Evolutionary conservation across 2,329 filamentous ascomycete species (phyloP).

Genomic region (Paraphaeosphaeria sporulosa): DNA sequence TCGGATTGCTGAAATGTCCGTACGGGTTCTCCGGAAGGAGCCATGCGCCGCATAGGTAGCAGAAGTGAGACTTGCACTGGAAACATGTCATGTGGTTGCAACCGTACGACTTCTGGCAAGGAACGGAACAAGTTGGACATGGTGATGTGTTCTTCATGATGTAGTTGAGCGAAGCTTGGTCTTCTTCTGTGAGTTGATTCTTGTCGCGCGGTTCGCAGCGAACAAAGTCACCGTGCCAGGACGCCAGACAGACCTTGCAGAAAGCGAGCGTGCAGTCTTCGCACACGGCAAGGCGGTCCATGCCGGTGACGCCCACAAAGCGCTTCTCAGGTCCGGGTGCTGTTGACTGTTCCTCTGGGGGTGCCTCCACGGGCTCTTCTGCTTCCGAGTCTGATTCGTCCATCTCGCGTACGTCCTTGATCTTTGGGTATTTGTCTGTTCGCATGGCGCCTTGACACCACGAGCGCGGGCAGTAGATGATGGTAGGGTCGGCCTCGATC

Average conservation of each 20-base stretch:
- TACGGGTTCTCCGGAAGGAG: slow-evolving; percentile 84
- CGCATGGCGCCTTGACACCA: slow-evolving; percentile 92
- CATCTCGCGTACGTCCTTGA: slow-evolving; percentile 50
- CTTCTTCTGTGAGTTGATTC: slow-evolving; percentile 80
- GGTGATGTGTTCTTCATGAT: slow-evolving; percentile 81
- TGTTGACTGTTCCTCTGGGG: slow-evolving; percentile 13
- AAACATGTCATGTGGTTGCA: slow-evolving; percentile 98
- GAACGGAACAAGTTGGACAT: slow-evolving; percentile 86
- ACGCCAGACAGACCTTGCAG: slow-evolving; percentile 74
- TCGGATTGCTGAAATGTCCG: slow-evolving; percentile 79
- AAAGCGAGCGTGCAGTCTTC: slow-evolving; percentile 82
- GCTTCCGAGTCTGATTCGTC: slow-evolving; percentile 52
- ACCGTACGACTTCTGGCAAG: slow-evolving; percentile 87
- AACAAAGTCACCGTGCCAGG: slow-evolving; percentile 94
- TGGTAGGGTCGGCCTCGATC: slow-evolving; percentile 89
- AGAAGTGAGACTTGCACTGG: slow-evolving; percentile 90
- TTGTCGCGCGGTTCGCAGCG: slow-evolving; percentile 72
- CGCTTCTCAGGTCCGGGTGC: slow-evolving; percentile 32
- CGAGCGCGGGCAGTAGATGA: slow-evolving; percentile 87
- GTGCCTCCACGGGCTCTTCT: slow-evolving; percentile 26
- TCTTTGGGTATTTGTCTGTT: slow-evolving; percentile 59
- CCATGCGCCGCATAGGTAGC: slow-evolving; percentile 92
- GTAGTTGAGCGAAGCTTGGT: slow-evolving; percentile 86
- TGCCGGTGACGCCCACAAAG: slow-evolving; percentile 54
- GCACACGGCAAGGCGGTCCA: slow-evolving; percentile 80